These are phyloP conservation scores for Fraxinus cuspidata DNA, from an alignment of 257 asterid species.

Conservation along the genomic window DNA sequence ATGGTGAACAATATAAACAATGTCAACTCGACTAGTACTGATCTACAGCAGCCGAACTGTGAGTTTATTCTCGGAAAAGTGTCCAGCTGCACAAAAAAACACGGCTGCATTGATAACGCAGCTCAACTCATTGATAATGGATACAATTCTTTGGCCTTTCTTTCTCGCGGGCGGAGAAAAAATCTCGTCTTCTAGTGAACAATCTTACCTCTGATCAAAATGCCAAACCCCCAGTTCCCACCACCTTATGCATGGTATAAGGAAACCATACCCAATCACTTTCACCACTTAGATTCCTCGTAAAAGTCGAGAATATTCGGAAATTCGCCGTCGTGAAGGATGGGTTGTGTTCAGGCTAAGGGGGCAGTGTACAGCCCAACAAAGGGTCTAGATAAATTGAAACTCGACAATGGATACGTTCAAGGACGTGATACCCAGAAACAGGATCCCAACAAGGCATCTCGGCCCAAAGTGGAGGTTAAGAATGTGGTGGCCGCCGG, in stretches of 20 bases:
- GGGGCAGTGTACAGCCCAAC: conserved; percentile 18
- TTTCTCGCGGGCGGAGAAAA: conserved; percentile 22
- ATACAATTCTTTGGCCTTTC: conserved; percentile 3
- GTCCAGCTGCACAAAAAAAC: conserved; percentile 11
- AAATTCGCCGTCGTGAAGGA: conserved; percentile 36
- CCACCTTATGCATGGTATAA: conserved; percentile 4
- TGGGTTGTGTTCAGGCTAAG: conserved; percentile 67
- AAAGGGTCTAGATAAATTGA: conserved; percentile 39
- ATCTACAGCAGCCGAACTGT: background rate
- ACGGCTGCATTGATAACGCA: conserved; percentile 16
- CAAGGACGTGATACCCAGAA: conserved; percentile 6
- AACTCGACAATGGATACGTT: conserved; percentile 38
- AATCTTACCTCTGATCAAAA: background rate
- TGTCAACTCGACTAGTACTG: too few relatives aligned
- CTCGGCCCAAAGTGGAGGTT: background rate
- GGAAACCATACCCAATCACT: conserved; percentile 11
- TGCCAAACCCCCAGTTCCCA: background rate
- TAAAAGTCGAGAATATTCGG: conserved; percentile 22
- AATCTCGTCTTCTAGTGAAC: conserved; percentile 15
- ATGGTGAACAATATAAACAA: too few relatives aligned
- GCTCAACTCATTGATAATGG: conserved; percentile 23
- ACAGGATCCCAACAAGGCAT: conserved; percentile 12
- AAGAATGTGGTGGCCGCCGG: background rate
- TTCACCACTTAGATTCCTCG: conserved; percentile 21
- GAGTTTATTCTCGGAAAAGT: conserved; percentile 15